Base-by-base conservation (phyloP, 2,329 filamentous ascomycete species). In the Claviceps paspali region DNA sequence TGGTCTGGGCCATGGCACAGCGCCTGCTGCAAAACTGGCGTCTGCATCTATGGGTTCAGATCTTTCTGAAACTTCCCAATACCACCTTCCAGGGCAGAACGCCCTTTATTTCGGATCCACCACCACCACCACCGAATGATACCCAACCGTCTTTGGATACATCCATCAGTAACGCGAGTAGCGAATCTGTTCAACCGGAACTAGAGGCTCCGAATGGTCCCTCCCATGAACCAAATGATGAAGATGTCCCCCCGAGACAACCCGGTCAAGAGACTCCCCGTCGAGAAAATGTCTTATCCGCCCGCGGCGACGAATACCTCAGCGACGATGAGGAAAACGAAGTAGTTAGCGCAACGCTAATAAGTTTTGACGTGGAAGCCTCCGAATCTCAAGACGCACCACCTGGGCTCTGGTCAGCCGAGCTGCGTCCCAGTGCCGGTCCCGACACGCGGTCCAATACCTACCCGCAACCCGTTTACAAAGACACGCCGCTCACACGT, bases 291-390 rank as follows among this genome's bases (percentile, higher is more conserved):
- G 61, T 62, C 1, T 58, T 67, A 41, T 69, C 68, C 0, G 53
- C 56, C 8, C 52, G 64, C n/a, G 64, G 58, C 11, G 65, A 68
- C 39, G 70, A 72, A 29, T 70, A 68, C 41, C 65, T 58, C 9
- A 70, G 62, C 10, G 72, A 75, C 33, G 71, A 75, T 37, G 70
- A 73, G 34, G 70, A 70, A 12, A 58, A 66, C 11, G 70, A 72
- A 33, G 61, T 65, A 33, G 56, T 74, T 18, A 70, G 64, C 38
- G 65, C 70, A 2, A 73, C 70, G 0, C 54, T 76, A 5, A 74
- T 76, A 36, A 74, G 68, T 44, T 75, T 76, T 39, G 72, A 76
- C 39, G 70, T 76, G 21, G 72, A 76, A 43, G 66, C 70, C 0
- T 67, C 63, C 3, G 70, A 74, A 33, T 58, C 67, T 1, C 62